Conservation (phyloP, 2,329 filamentous ascomycete species). For the Clonostachys rosea region DNA sequence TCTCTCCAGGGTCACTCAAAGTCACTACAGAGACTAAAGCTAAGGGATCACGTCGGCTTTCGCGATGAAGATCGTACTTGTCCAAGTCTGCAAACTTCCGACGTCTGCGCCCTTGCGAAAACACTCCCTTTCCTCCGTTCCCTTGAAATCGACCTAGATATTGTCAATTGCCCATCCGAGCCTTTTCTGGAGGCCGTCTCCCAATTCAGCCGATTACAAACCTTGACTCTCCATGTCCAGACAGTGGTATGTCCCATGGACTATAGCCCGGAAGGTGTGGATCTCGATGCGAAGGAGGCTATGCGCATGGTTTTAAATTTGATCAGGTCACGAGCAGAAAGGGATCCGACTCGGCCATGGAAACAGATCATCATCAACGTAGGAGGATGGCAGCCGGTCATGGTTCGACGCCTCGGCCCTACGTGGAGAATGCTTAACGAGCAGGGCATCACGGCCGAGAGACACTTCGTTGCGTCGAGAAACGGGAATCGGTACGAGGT, state of each 20-base stretch:
- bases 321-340: slow-evolving; percentile 16
- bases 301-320: slow-evolving; percentile 24
- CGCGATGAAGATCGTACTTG: slow-evolving; percentile 32
- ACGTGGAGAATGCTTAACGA: slow-evolving; percentile 33
- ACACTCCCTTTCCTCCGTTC: slow-evolving; percentile 24
- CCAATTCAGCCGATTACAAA: slow-evolving; percentile 29
- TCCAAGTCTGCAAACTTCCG: slow-evolving; percentile 29
- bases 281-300: slow-evolving; percentile 25
- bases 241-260: slow-evolving; percentile 26
- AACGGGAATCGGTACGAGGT: slow-evolving; percentile 11
- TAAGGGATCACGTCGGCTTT: slow-evolving; percentile 42
- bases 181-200: slow-evolving; percentile 32
- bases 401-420: slow-evolving; percentile 34
- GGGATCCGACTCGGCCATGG: slow-evolving; percentile 17
- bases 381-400: slow-evolving; percentile 38
- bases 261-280: slow-evolving; percentile 1
- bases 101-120: slow-evolving; percentile 24
- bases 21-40: slow-evolving; percentile 28
- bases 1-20: slow-evolving; percentile 28
- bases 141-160: slow-evolving; percentile 37
- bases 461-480: slow-evolving; percentile 38
- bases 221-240: slow-evolving; percentile 37
- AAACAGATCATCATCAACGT: slow-evolving; percentile 37
- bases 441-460: slow-evolving; percentile 37
- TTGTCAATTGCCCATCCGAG: slow-evolving; percentile 7